These are phyloP conservation scores for Neltuma alba DNA, from an alignment of 306 rosid genomes.

Conservation along the genomic window DNA sequence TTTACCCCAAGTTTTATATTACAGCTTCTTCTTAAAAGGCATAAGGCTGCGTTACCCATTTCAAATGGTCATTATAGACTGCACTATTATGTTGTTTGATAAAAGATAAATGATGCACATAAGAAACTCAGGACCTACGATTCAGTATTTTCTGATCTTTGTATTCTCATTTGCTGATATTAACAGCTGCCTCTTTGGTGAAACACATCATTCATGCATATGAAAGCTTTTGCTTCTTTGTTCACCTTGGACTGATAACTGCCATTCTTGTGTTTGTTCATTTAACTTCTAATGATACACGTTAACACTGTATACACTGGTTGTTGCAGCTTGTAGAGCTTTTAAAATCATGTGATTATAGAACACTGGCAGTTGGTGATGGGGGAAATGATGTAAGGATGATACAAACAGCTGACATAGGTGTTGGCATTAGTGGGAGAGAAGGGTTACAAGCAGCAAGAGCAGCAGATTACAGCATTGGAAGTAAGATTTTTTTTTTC, in stretches of 20 bases:
- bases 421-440: constrained; percentile 98
- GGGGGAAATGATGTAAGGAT: constrained; percentile 99
- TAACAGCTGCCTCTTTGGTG: background rate
- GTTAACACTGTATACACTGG: constrained; percentile 34
- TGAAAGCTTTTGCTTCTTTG: background rate
- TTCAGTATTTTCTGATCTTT: background rate
- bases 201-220: background rate
- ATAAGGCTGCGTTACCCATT: background rate
- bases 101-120: background rate
- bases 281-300: constrained; percentile 5
- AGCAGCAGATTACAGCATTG: constrained; percentile 97
- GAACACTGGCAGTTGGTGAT: constrained; percentile 97
- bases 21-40: constrained; percentile 5
- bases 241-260: background rate
- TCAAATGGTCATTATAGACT: background rate
- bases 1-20: background rate
- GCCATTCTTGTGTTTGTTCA: constrained; percentile 28
- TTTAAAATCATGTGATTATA: constrained; percentile 88
- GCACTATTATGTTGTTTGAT: background rate
- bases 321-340: constrained; percentile 92
- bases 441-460: constrained; percentile 99
- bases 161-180: background rate
- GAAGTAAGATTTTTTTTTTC: constrained; percentile 64
- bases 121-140: background rate
- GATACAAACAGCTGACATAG: constrained; percentile 98